phyloP scores from a whole-genome alignment of 2,329 filamentous ascomycete genomes.

The Cladosporium sp. region DNA sequence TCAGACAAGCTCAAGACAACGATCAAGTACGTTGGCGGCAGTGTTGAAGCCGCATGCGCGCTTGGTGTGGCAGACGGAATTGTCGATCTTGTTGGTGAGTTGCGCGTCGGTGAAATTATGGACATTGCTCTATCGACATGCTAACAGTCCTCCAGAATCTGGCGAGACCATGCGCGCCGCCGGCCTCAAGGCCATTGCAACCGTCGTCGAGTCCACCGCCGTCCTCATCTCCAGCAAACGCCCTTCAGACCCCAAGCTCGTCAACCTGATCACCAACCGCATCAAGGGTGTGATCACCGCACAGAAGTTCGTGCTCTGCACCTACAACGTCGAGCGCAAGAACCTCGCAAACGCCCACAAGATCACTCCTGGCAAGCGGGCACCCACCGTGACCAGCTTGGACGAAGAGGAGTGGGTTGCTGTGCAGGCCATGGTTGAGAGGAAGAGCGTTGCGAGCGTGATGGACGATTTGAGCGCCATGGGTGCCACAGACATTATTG shows the following conservation, averaged over 20 bases:
- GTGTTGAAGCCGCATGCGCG: constrained; percentile 94
- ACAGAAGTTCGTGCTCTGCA: constrained; percentile 89
- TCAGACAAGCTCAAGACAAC: constrained; percentile 70
- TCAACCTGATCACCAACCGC: constrained; percentile 78
- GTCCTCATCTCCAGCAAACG: constrained; percentile 88
- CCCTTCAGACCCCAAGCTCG: constrained; percentile 72
- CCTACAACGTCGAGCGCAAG: constrained; percentile 82
- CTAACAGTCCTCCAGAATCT: constrained; percentile 62
- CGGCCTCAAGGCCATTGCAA: constrained; percentile 89
- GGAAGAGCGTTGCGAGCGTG: constrained; percentile 74
- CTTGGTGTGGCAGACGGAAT: constrained; percentile 95
- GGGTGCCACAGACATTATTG: constrained; percentile 80
- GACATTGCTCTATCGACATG: neutral
- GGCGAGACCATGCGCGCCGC: constrained; percentile 98
- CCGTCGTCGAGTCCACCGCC: constrained; percentile 81
- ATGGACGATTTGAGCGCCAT: constrained; percentile 79
- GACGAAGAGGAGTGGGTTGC: constrained; percentile 91
- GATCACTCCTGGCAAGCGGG: constrained; percentile 90
- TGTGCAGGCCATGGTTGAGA: constrained; percentile 89
- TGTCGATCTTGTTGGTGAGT: constrained; percentile 90
- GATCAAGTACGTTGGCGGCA: constrained; percentile 91
- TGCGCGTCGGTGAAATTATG: neutral
- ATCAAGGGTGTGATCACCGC: constrained; percentile 94
- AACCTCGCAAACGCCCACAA: constrained; percentile 63
- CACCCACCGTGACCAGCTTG: constrained; percentile 83